Percentiles rank a stretch among this genome's conserved stretches.
Evolutionary conservation across 2,329 filamentous ascomycete species (phyloP).

Genomic region (Apiospora kogelbergensis): DNA sequence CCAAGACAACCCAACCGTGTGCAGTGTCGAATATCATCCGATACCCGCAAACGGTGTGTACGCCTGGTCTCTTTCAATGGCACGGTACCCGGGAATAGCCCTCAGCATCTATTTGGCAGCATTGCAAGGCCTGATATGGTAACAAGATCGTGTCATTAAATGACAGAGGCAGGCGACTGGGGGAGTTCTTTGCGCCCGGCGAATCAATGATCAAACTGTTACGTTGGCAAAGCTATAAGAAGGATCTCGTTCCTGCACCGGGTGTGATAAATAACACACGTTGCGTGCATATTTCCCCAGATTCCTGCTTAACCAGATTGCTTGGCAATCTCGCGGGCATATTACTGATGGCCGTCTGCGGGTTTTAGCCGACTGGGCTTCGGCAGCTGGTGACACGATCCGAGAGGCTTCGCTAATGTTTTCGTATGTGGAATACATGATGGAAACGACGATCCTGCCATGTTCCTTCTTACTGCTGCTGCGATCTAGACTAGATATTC

Average conservation of each 20-base stretch:
- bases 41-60: not conserved
- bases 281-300: not conserved
- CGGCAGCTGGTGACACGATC: not conserved
- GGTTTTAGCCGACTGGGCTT: not conserved
- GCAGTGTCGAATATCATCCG: not conserved
- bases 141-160: not conserved
- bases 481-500: too few relatives aligned
- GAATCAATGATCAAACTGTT: not conserved
- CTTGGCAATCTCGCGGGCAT: not conserved
- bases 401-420: not conserved
- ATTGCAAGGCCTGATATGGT: not conserved
- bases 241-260: not conserved
- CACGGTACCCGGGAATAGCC: not conserved
- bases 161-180: not conserved
- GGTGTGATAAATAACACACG: not conserved
- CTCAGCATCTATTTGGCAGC: not conserved
- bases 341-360: not conserved
- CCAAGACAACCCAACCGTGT: not conserved
- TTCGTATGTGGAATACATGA: too few relatives aligned
- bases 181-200: not conserved
- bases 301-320: constrained; percentile 3
- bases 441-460: too few relatives aligned
- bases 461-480: too few relatives aligned
- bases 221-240: not conserved
- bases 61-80: not conserved